Base-by-base conservation (phyloP, 257 asterid species). In the Perilla frutescens region DNA sequence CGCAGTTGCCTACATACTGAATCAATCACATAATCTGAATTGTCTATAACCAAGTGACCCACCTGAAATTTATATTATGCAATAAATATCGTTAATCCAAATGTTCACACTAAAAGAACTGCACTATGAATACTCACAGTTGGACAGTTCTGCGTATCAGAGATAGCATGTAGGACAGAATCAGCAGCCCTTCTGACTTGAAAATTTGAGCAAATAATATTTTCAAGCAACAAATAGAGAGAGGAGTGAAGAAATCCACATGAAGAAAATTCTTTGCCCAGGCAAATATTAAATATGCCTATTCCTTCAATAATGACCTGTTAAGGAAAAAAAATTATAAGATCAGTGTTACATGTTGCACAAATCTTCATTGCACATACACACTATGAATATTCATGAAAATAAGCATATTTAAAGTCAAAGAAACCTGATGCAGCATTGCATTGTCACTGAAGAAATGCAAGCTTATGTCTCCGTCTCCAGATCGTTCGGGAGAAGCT, bases 181-280 rank as follows among this genome's bases (percentile, higher is more conserved):
- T 95, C 97, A 62, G 96, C 84, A 47, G 96, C 96, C 70, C 87
- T 85, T 83, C 87, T 86, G 71, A 92, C 89, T 77, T 87, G 91
- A 76, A 87, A 95, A 79, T 89, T 83, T 60, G 98, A 90, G 88
- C 97, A 89, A 60, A 89, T 90, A 61, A 95, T 79, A 83, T 85
- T 95, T 83, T 92, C 96, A 71, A 95, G 98, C 87, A 95, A 83
- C 84, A 84, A 81, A 81, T 89, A 92, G 70, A 95, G 94, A 47
- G 96, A 95, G 43, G 91, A 84, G 83, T 90, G 98, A 83, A 95
- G 99, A 83, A 95, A 95, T 76, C 99, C 99, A 48, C 84, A 82
- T 1, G 92, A 90, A 7, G 96, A 90, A 78, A 90, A 95, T 31
- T 85, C 87, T 74, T 81, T 77, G 56, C 94, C 90, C 68, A 95